Evolutionary conservation across 1,139 yeast genomes (phyloP).

Genomic region (Kodamaea suecica): DNA sequence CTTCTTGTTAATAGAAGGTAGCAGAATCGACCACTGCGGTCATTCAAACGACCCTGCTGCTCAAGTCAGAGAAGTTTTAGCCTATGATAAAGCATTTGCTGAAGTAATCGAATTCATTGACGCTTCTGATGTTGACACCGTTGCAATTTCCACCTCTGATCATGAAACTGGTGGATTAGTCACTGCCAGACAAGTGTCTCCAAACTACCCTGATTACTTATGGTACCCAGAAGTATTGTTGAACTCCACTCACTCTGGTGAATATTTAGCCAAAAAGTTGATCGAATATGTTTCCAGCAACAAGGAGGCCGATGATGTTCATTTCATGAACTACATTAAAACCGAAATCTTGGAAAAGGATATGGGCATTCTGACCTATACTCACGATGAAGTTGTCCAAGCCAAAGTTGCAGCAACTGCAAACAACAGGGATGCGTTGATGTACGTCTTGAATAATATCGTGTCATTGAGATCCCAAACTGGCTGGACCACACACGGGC

Average conservation of each 20-base stretch:
- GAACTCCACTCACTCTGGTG: constrained; percentile 26
- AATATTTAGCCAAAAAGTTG: constrained; percentile 21
- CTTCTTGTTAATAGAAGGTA: constrained; percentile 27
- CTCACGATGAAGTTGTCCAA: constrained; percentile 16
- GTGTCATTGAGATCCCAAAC: constrained; percentile 25
- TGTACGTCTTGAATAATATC: constrained; percentile 29
- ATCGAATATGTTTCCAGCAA: constrained; percentile 3
- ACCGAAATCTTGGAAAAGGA: constrained; percentile 18
- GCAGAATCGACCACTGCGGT: constrained; percentile 30
- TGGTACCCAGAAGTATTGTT: constrained; percentile 25
- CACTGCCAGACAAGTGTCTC: constrained; percentile 67
- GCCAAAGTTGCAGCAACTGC: constrained; percentile 11
- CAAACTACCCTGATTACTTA: constrained; percentile 29
- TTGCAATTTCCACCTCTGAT: constrained; percentile 27
- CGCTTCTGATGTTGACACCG: constrained; percentile 22
- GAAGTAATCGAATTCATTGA: constrained; percentile 25
- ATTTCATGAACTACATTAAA: constrained; percentile 12
- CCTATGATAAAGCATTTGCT: constrained; percentile 27
- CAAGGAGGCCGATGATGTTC: constrained; percentile 4
- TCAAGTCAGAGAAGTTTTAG: constrained; percentile 44
- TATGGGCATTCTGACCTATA: constrained; percentile 20
- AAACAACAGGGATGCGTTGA: constrained; percentile 15
- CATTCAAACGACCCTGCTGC: constrained; percentile 32
- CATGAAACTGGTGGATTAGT: constrained; percentile 33
- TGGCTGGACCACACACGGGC: constrained; percentile 31